phyloP scores from a whole-genome alignment of 2,329 filamentous ascomycete species.

The Penicillium sp. region DNA sequence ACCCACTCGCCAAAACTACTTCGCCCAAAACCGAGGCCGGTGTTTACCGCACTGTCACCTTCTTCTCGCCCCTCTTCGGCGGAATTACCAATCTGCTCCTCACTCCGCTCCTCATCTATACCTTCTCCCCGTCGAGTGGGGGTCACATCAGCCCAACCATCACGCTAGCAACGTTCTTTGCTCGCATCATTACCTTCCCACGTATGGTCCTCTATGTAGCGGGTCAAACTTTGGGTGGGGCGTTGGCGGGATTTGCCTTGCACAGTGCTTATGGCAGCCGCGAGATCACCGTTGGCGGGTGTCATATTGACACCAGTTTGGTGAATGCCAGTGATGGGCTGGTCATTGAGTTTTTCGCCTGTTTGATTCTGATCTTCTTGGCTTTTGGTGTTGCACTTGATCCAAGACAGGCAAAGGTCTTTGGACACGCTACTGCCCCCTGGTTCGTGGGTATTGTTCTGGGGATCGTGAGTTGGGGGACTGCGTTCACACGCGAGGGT shows the following conservation, averaged over 20 bases:
- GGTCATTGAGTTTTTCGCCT: slow-evolving; percentile 51
- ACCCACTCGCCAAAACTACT: slow-evolving; percentile 15
- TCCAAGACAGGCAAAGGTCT: slow-evolving; percentile 53
- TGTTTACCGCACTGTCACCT: slow-evolving; percentile 30
- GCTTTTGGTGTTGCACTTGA: slow-evolving; percentile 58
- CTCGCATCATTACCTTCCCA: slow-evolving; percentile 52
- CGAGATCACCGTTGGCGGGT: slow-evolving; percentile 40
- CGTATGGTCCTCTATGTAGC: slow-evolving; percentile 51
- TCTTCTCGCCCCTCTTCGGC: slow-evolving; percentile 36
- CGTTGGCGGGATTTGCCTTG: slow-evolving; percentile 49
- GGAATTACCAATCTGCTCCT: slow-evolving; percentile 45
- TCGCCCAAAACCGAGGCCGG: slow-evolving; percentile 21
- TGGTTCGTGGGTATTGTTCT: slow-evolving; percentile 50
- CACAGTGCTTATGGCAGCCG: slow-evolving; percentile 32
- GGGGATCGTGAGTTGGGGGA: slow-evolving; percentile 40
- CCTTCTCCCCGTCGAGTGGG: slow-evolving; percentile 51
- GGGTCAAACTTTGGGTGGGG: slow-evolving; percentile 50
- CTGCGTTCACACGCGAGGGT: slow-evolving; percentile 42
- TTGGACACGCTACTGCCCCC: slow-evolving; percentile 53
- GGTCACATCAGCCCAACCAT: slow-evolving; percentile 58
- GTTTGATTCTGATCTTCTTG: slow-evolving; percentile 51
- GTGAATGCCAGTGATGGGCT: slow-evolving; percentile 47
- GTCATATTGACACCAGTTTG: slow-evolving; percentile 38
- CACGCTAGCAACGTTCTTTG: slow-evolving; percentile 55
- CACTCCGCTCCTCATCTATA: slow-evolving; percentile 53